phyloP scores from a whole-genome alignment of 1,284 basidiomycete species.

The Thelephora terrestris region DNA sequence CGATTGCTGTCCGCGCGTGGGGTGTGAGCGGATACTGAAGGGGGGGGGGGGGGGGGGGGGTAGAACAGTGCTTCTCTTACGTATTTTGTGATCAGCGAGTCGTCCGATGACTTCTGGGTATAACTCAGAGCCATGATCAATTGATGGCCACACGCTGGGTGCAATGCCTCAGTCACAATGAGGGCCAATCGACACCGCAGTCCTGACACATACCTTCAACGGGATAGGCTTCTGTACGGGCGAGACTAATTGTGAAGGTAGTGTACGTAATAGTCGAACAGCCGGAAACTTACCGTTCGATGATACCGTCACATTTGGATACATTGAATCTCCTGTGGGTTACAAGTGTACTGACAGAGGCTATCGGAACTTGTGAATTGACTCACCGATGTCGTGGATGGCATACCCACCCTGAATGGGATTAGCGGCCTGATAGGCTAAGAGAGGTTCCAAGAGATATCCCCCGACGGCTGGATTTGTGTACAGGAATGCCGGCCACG shows the following conservation, averaged over 20 bases:
- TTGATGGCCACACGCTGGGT: slow-evolving; percentile 63
- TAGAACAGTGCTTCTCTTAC: slow-evolving; percentile 25
- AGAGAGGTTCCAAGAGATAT: slow-evolving; percentile 32
- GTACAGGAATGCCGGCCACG: slow-evolving; percentile 37
- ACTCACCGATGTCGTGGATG: slow-evolving; percentile 30
- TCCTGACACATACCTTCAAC: slow-evolving; percentile 1
- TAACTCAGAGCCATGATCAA: slow-evolving; percentile 67
- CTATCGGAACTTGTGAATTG: background rate
- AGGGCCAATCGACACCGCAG: background rate
- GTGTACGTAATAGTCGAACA: background rate
- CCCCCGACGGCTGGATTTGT: slow-evolving; percentile 32
- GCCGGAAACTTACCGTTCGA: background rate
- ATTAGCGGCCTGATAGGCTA: slow-evolving; percentile 29
- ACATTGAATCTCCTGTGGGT: background rate
- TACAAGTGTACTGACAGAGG: background rate
- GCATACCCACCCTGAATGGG: slow-evolving; percentile 24
- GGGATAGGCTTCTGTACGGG: background rate
- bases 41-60: too few relatives aligned
- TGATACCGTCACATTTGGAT: background rate
- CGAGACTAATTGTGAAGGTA: background rate
- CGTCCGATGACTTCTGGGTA: slow-evolving; percentile 48
- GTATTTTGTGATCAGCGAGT: slow-evolving; percentile 40
- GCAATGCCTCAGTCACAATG: background rate
- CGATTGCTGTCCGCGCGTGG: slow-evolving; percentile 26
- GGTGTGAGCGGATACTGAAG: background rate